Conservation (phyloP, 495 filamentous ascomycete species). For the Neurospora sp. region DNA sequence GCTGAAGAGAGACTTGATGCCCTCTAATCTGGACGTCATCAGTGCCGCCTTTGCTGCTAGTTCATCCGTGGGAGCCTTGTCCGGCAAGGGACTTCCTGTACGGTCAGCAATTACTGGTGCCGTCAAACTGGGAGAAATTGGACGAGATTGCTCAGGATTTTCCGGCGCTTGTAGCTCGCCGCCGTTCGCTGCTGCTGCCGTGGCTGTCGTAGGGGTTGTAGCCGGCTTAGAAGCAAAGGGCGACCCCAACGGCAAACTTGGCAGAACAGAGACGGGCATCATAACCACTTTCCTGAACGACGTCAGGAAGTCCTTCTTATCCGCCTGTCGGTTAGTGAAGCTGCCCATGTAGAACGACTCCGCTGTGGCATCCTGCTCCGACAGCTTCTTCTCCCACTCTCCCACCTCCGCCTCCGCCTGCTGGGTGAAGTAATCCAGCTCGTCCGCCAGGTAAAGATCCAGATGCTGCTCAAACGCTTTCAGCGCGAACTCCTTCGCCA, state of each 20-base stretch:
- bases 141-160: conserved; percentile 32
- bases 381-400: conserved; percentile 84
- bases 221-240: conserved; percentile 36
- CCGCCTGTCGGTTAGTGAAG: conserved; percentile 75
- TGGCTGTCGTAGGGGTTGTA: conserved; percentile 9
- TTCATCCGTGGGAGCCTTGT: conserved; percentile 72
- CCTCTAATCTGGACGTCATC: conserved; percentile 89
- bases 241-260: conserved; percentile 39
- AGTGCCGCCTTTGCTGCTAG: conserved; percentile 91
- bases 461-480: conserved; percentile 83
- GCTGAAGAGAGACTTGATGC: conserved; percentile 87
- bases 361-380: conserved; percentile 79
- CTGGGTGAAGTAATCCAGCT: conserved; percentile 73
- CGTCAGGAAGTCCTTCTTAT: conserved; percentile 90
- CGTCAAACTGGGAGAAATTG: conserved; percentile 32
- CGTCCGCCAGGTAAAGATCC: conserved; percentile 87
- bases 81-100: conserved; percentile 38
- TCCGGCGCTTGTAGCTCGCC: conserved; percentile 14
- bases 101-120: conserved; percentile 16
- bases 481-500: conserved; percentile 51
- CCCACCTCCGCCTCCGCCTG: conserved; percentile 65
- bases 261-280: conserved; percentile 90
- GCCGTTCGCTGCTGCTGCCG: conserved; percentile 18
- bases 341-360: conserved; percentile 94
- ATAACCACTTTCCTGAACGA: conserved; percentile 99